Evolutionary conservation across 2,329 filamentous ascomycete species (phyloP).

Genomic region (Hypoxylon sp.): DNA sequence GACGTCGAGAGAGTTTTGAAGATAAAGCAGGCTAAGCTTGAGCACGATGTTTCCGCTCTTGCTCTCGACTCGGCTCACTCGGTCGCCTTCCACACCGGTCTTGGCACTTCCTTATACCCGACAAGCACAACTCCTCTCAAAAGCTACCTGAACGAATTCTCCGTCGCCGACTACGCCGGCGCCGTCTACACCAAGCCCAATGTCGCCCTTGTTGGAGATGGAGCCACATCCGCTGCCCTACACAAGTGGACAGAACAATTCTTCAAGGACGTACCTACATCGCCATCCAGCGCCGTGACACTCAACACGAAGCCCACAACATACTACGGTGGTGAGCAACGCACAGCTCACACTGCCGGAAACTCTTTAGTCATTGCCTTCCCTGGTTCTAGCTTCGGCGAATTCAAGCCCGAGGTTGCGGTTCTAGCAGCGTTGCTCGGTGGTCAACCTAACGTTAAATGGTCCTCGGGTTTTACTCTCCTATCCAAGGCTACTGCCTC

Average conservation of each 20-base stretch:
- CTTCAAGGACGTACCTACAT: conserved; percentile 79
- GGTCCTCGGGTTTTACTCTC: conserved; percentile 92
- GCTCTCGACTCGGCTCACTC: conserved; percentile 87
- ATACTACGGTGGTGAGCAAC: conserved; percentile 97
- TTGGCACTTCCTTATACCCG: conserved; percentile 84
- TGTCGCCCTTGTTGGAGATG: conserved; percentile 92
- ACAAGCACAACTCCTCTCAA: conserved; percentile 78
- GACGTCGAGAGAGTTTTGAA: conserved; percentile 84
- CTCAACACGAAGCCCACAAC: conserved; percentile 77
- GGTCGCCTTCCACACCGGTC: conserved; percentile 75
- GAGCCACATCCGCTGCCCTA: conserved; percentile 81
- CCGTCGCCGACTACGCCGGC: conserved; percentile 81
- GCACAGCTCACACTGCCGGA: conserved; percentile 80
- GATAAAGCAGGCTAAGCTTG: conserved; percentile 81
- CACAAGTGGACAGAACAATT: conserved; percentile 94
- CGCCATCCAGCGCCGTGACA: conserved; percentile 65
- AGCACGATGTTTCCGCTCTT: conserved; percentile 73
- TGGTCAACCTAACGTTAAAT: conserved; percentile 93
- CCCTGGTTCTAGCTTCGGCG: conserved; percentile 85
- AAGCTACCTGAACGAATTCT: conserved; percentile 84
- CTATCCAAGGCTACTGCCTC: conserved; percentile 83
- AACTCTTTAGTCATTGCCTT: conserved; percentile 93
- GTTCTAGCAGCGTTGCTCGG: conserved; percentile 92
- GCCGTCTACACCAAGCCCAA: conserved; percentile 90
- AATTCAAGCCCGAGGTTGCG: conserved; percentile 90